A percentile compares a stretch with the other conserved stretches of the same genome.
phyloP scores from a whole-genome alignment of 768 basidiomycete species.

The Rhodotorula kratochvilovae region DNA sequence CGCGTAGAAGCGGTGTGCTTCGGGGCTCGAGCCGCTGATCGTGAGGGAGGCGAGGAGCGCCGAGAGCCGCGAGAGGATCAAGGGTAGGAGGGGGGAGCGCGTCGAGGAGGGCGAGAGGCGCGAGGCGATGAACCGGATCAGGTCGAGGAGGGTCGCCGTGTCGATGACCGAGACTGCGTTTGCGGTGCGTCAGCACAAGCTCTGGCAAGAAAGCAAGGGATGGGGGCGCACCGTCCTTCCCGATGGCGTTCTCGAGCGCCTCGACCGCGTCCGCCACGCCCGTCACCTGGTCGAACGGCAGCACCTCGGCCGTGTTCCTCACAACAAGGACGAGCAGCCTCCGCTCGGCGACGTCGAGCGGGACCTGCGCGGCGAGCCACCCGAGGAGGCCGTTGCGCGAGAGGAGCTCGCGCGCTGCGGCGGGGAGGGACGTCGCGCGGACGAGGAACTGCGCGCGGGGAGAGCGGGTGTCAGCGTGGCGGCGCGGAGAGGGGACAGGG shows the following conservation, averaged over 20 bases:
- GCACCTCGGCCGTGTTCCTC: conserved; percentile 8
- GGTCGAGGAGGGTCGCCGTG: neutral
- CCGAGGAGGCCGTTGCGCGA: conserved; percentile 37
- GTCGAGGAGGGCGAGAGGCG: neutral
- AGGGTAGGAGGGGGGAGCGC: neutral
- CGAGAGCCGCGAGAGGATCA: conserved; percentile 18
- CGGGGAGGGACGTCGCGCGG: conserved; percentile 32
- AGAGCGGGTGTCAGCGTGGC: neutral
- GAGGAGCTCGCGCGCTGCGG: conserved; percentile 41
- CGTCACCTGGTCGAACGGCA: conserved; percentile 28
- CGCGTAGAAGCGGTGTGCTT: conserved; percentile 15
- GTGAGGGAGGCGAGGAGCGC: neutral
- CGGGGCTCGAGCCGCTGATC: neutral
- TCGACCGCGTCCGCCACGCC: conserved; percentile 31
- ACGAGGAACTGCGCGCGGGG: conserved; percentile 24
- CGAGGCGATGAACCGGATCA: conserved; percentile 3
- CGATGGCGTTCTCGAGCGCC: conserved; percentile 8
- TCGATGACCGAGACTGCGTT: conserved; percentile 7
- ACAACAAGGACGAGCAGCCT: conserved; percentile 11
- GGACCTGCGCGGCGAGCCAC: conserved; percentile 18
- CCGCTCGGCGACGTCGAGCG: conserved; percentile 29
- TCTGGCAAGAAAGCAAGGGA: neutral
- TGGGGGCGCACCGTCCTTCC: conserved; percentile 10
- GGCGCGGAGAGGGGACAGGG: too few relatives aligned
- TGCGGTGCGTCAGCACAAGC: neutral